Evolutionary conservation across 192 early-diverging fungal genomes (phyloP), one percentile per base, ranked within the genome.

Genomic region (Allomyces arbusculus): DNA sequence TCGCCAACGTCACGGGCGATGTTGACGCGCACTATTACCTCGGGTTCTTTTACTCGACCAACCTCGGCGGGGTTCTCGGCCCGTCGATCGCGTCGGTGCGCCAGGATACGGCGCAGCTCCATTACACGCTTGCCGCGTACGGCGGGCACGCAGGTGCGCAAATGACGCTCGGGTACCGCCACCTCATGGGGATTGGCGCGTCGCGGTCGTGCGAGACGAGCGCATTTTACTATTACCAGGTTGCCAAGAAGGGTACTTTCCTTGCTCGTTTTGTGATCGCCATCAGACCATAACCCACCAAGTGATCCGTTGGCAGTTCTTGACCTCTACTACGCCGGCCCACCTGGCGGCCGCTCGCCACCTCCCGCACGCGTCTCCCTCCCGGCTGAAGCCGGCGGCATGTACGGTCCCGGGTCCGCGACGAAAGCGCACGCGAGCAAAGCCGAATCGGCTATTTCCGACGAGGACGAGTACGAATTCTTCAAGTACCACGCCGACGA

Each of bases 11-110:
- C 40, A 81, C 75, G 25, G 94, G 92, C 63, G 87, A 90, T 71
- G 79, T 88, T 3, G 79, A 84, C 14, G 93, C 89, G 19, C 95
- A 92, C 69, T 86, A 92, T 26, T 89, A 89, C 79, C 72, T 95
- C 7, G 95, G 94, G 16, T 82, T 92, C 63, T 84, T 92, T 73
- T 88, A 95, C 73, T 86, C 94, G 14, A 92, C 94, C 0, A 94
- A 91, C 1, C 66, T 96, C 63, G 92, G 92, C 23, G 61, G 50
- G 3, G 50, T 58, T 3, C 50, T 58, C 16, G 50, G 50, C 16
- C 16, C 50, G 16, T 14, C 16, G 16, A n/a, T 20, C 9, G 16
- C 20, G 50, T 14, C 50, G 16, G 86, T 86, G 33, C 61, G 70
- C 14, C 62, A 72, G 20, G 68, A 70, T 40, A 66, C 78, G 74